Evolutionary conservation across 805 yeast species (phyloP), one percentile per base, ranked within the genome.

Genomic region (Lachancea nothofagi): DNA sequence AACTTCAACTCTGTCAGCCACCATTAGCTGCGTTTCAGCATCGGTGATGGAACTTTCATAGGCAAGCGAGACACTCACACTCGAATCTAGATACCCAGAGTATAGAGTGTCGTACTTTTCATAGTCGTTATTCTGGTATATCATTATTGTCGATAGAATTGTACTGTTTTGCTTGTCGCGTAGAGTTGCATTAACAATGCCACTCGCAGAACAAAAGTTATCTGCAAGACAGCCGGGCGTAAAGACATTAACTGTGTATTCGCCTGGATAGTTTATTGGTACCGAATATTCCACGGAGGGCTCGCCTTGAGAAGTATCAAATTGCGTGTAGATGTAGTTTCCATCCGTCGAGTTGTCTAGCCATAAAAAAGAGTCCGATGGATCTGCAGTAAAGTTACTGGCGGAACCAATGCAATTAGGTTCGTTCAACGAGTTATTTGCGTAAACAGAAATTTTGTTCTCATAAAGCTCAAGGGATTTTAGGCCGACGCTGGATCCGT

Each of bases 151-250:
- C 1, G 76, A 51, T 2, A 71, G 51, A 3, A 79, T 50, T 1
- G 71, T 41, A 4, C 62, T 62, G 12, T 65, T 51, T 0, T 55
- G 49, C 0, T 57, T 51, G 17, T 72, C 75, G 46, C 51, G 42
- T 2, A 89, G 66, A 0, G 94, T 72, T 0, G 81, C 96, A 50
- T 85, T 85, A 3, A 85, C 90, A 19, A 76, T 72, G 8, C 95
- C 90, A 55, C 98, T 73, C 15, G 64, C 43, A 17, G 57, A 49
- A 62, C 98, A 93, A 0, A 93, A 72, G 36, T 65, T 61, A 55
- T 84, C 95, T 3, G 50, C 57, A 1, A 59, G 38, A 64, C 98
- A 93, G 0, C 97, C 97, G 0, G 96, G 96, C 0, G 98, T 93
- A 51, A 76, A 81, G 36, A 89, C 51, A 38, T 76, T 66, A 18